phyloP scores from a whole-genome alignment of 805 yeast species.

The Pichia californica region DNA sequence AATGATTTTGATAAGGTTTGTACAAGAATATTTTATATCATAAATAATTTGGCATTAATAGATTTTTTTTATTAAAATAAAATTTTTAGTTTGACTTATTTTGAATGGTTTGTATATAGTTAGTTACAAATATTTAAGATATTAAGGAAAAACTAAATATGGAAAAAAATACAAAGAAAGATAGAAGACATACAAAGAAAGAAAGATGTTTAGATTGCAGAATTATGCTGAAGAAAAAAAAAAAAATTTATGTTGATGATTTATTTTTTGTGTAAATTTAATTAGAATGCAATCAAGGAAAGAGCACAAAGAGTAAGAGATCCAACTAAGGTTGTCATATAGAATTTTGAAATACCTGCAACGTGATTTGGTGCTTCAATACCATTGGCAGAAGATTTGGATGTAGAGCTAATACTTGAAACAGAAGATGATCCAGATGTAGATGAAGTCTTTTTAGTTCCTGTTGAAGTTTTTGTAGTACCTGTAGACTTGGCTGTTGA shows the following conservation, averaged over 20 bases:
- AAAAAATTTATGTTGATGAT: neutral
- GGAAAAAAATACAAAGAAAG: too few relatives aligned
- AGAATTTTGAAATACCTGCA: slow-evolving; percentile 35
- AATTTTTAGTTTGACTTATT: too few relatives aligned
- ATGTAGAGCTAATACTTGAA: slow-evolving; percentile 12
- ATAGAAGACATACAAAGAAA: neutral
- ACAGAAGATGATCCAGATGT: slow-evolving; percentile 27
- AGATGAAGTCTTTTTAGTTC: slow-evolving; percentile 17
- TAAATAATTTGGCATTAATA: neutral
- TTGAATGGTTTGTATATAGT: too few relatives aligned
- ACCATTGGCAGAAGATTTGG: slow-evolving; percentile 6
- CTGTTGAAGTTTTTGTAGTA: slow-evolving; percentile 19
- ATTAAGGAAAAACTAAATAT: too few relatives aligned
- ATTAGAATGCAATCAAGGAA: slow-evolving; percentile 6
- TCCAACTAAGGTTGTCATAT: slow-evolving; percentile 7
- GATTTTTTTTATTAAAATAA: too few relatives aligned
- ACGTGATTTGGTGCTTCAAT: slow-evolving; percentile 6
- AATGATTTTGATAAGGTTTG: slow-evolving; percentile 8
- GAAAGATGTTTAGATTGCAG: neutral
- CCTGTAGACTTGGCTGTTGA: slow-evolving; percentile 3
- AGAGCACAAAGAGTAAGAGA: slow-evolving; percentile 7
- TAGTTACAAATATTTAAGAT: too few relatives aligned
- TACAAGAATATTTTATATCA: too few relatives aligned
- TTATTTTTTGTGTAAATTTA: neutral
- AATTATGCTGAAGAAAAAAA: neutral